Evolutionary conservation across 768 basidiomycete genomes (phyloP), one percentile per base, ranked within the genome.

Genomic region (Naematelia aurantialba): DNA sequence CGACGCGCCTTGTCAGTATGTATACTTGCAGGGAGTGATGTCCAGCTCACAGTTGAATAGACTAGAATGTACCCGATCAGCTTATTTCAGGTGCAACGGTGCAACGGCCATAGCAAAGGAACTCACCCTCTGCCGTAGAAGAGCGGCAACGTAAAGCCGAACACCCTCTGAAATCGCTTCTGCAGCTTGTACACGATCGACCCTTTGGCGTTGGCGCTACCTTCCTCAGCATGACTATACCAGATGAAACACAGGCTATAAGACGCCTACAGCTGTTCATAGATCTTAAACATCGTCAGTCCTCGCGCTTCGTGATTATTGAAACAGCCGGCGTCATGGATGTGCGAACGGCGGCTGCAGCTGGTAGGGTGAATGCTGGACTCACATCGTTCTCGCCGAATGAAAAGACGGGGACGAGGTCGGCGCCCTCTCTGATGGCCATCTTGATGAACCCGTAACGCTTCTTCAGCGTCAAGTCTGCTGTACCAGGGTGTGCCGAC

Each of bases 351-450:
- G n/a, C 19, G 19, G 19, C 42, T 12, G 12, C 12, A 19, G 42
- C 3, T 1, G 12, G 19, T 44, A 14, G 22, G 11, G 13, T 26
- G 13, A 44, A 44, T 21, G 5, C 22, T n/a, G 1, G 8, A 81
- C 84, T 71, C 61, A 93, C 93, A 76, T 98, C 96, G 74, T 98
- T 98, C 80, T 99, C 96, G 12, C 96, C 96, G 68, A 99, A 99
- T 4, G 91, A 93, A 73, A 99, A 98, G 2, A 97, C 93, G 0
- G 96, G 96, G 0, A 99, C 96, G 11, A 99, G 81, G 70, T 93
- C 91, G 39, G 96, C 96, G 55, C 78, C 78, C 52, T 73, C 73
- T 45, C 60, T 69, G 26, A 78, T 71, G 10, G 78, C 78, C 55
- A 78, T 76, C 67, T 98, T 98, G 75, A 99, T 93, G 76, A 99